Evolutionary conservation across 768 basidiomycete species (phyloP), one percentile per base, ranked within the genome.

Genomic region (Ephemerocybe angulata): DNA sequence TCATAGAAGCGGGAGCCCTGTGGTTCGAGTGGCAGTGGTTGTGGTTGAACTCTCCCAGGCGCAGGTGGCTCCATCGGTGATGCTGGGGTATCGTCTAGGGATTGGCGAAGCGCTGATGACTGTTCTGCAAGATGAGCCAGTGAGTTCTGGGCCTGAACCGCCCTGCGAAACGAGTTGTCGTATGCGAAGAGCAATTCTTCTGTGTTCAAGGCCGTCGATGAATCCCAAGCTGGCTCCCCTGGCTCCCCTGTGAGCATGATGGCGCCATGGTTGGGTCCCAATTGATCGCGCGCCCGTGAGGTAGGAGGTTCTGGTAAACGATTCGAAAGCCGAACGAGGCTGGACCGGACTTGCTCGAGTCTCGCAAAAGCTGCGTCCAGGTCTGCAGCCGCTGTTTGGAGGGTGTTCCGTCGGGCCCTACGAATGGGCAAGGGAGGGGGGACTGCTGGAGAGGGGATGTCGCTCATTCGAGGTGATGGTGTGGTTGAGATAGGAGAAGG

Each of bases 311-410:
- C 58, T 35, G 71, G 63, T 19, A 69, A 44, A n/a, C 66, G 64
- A n/a, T 74, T 73, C 6, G 74, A 66, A 17, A 82, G 66, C 55
- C 73, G 72, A 49, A 76, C 67, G 31, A 85, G 72, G 58, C 72
- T 81, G 28, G 74, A 75, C 55, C 83, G 76, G 48, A 84, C 76
- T 65, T 79, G 77, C 47, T 76, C 75, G 62, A 85, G 79, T 43
- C 80, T 76, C 58, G 71, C 74, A 65, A 80, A 82, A 21, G 81
- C 83, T 31, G 76, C 74, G 52, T 83, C 79, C 35, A 84, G 69
- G 6, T 78, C 78, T n/a, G 70, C 68, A 37, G 82, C 76, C n/a
- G 81, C 80, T 53, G n/a, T 72, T 30, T 77, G 77, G 28, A 83
- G 67, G 62, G 44, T 24, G 24, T 60, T 75, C 43, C 64, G 64